These are phyloP conservation scores for Phoenix roebelenii DNA, from an alignment of 176 grass and related monocot species.

Conservation along the genomic window DNA sequence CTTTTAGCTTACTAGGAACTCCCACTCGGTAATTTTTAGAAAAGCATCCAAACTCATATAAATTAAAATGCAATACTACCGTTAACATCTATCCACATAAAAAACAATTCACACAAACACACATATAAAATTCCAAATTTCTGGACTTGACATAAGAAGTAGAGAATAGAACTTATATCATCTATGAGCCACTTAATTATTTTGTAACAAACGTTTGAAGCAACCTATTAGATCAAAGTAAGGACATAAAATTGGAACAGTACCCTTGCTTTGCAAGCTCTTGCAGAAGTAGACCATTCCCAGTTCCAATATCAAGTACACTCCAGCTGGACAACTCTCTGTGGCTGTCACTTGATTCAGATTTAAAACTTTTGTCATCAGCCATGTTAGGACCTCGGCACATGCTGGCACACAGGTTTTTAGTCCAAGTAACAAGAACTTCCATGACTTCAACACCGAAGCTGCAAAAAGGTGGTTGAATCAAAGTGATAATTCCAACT, in stretches of 20 bases:
- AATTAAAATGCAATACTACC: too few relatives aligned
- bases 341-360: slow-evolving; percentile 17
- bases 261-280: slow-evolving; percentile 94
- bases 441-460: slow-evolving; percentile 72
- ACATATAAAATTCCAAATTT: too few relatives aligned
- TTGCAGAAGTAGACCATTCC: slow-evolving; percentile 71
- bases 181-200: too few relatives aligned
- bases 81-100: too few relatives aligned
- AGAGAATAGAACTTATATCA: too few relatives aligned
- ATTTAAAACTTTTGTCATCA: not conserved
- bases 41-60: too few relatives aligned
- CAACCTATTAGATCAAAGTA: not conserved
- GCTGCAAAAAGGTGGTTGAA: slow-evolving; percentile 31
- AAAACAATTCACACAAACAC: too few relatives aligned
- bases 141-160: too few relatives aligned
- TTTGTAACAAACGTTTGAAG: not conserved
- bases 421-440: slow-evolving; percentile 69
- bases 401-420: slow-evolving; percentile 41
- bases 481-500: not conserved
- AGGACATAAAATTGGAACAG: not conserved
- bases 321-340: slow-evolving; percentile 51
- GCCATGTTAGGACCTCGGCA: not conserved
- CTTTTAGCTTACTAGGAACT: too few relatives aligned
- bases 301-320: slow-evolving; percentile 76
- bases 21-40: too few relatives aligned